Percentiles rank a stretch among this genome's conserved stretches.
These are phyloP conservation scores for Sporothrix brunneoviolacea DNA, from an alignment of 2,329 filamentous ascomycete genomes.

Conservation along the genomic window DNA sequence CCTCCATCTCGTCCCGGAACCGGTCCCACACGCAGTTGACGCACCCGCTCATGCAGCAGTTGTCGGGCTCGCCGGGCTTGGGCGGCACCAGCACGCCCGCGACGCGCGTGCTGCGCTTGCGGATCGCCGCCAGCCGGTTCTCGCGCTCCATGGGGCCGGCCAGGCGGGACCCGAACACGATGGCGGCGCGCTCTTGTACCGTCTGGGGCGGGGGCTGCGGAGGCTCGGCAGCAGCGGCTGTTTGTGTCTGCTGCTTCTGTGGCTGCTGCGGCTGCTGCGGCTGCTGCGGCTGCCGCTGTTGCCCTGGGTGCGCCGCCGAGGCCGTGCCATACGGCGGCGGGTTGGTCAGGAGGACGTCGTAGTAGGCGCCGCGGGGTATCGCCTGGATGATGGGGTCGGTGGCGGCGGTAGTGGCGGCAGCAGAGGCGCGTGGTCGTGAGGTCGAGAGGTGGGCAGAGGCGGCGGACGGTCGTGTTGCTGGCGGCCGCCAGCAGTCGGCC, in stretches of 20 bases:
- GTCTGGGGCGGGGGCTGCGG: constrained; percentile 19
- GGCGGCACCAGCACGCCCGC: constrained; percentile 80
- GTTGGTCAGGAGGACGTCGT: constrained; percentile 47
- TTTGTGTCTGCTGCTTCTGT: constrained; percentile 21
- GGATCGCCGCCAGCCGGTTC: constrained; percentile 51
- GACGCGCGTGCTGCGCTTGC: constrained; percentile 55
- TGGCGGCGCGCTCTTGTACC: constrained; percentile 49
- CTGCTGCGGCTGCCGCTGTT: constrained; percentile 4
- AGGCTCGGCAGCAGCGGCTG: constrained; percentile 15
- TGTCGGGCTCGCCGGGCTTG: constrained; percentile 81
- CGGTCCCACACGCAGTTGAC: constrained; percentile 96
- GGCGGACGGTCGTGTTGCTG: not conserved
- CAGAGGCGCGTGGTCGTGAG: not conserved
- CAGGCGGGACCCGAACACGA: constrained; percentile 77
- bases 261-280: constrained; percentile 5
- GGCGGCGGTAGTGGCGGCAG: not conserved
- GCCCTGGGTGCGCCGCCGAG: constrained; percentile 14
- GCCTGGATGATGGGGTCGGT: constrained; percentile 28
- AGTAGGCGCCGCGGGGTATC: constrained; percentile 51
- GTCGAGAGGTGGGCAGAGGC: not conserved
- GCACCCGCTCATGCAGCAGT: constrained; percentile 98
- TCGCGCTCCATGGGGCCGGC: constrained; percentile 65
- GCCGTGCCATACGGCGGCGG: constrained; percentile 38
- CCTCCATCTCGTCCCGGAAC: constrained; percentile 86
- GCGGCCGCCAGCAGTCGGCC: not conserved